Evolutionary conservation across 768 basidiomycete genomes (phyloP), one percentile per base, ranked within the genome.

Genomic region (Lyophyllum atratum): DNA sequence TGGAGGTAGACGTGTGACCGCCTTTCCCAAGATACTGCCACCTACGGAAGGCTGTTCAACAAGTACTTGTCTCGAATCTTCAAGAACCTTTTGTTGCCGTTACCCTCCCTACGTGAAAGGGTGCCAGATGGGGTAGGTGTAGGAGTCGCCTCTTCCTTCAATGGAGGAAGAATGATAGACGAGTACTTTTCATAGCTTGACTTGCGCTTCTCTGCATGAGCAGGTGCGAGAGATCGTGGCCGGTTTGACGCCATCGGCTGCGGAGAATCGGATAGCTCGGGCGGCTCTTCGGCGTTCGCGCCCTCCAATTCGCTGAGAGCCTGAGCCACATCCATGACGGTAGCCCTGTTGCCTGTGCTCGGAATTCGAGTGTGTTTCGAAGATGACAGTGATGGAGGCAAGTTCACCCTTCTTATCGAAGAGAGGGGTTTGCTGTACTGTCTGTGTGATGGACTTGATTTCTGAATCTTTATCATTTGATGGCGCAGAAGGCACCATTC

Each of bases 281-380:
- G 34, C 21, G 25, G 14, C 19, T 45, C 52, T 29, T 43, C 39
- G 4, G 28, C 26, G n/a, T 15, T n/a, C 11, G 34, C 29, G 22
- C 43, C 33, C 15, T 43, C 22, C 8, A 63, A 55, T 55, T 80
- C 76, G 31, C 68, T 75, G 52, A 90, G 67, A 9, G 82, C 80
- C 66, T 86, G 86, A 2, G 88, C 89, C 11, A 92, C 83, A 40
- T 92, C 89, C 90, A 92, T 92, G 22, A 85, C 89, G 14, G 85
- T 83, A 19, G 87, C 83, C 57, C 91, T 76, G 51, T 81, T 84
- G 15, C 88, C 87, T 5, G 87, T 82, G 64, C 83, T 89, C 4
- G 88, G 83, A 50, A 86, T 86, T 21, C 88, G 84, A 44, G 72
- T 56, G 63, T 80, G 82, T 50, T 77, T 79, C 3, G 71, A 65